Evolutionary conservation across 2,329 filamentous ascomycete genomes (phyloP).

Genomic region (Pseudogymnoascus sp.): DNA sequence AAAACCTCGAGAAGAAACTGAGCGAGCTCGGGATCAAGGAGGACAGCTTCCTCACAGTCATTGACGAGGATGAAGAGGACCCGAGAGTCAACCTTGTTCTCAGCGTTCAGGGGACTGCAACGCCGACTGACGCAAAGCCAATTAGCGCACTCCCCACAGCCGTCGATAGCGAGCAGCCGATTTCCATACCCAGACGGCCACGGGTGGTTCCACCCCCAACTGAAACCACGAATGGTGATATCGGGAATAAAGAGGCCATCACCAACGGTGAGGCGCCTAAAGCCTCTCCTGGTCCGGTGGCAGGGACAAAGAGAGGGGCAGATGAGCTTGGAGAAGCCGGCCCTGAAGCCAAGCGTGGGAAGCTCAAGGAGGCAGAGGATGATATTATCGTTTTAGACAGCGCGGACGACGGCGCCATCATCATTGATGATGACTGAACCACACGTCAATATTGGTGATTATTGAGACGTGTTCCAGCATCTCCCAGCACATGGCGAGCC

Average conservation of each 20-base stretch:
- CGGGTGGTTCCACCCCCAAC: not conserved
- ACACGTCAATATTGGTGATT: not conserved
- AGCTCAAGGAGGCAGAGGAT: constrained; percentile 33
- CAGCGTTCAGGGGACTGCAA: constrained; percentile 48
- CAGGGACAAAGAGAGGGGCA: constrained; percentile 27
- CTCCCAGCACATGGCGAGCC: not conserved
- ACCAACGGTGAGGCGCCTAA: not conserved
- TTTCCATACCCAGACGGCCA: not conserved
- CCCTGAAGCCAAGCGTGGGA: constrained; percentile 24
- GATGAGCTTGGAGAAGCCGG: constrained; percentile 20
- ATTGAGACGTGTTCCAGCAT: not conserved
- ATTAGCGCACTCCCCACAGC: constrained; percentile 37
- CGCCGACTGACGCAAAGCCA: constrained; percentile 42
- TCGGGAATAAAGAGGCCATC: not conserved
- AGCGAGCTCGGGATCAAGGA: constrained; percentile 68
- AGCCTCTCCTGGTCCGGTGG: not conserved
- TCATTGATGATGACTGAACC: constrained; percentile 58
- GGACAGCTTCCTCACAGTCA: constrained; percentile 73
- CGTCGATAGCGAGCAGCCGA: constrained; percentile 21
- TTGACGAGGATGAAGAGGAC: constrained; percentile 70
- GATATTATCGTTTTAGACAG: constrained; percentile 29
- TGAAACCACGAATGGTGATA: constrained; percentile 10
- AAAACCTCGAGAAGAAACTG: constrained; percentile 76
- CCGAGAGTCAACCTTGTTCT: constrained; percentile 76
- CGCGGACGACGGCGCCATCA: constrained; percentile 51